Percentiles rank a stretch among this genome's conserved stretches.
These are phyloP conservation scores for Spergularia azorica DNA, from an alignment of 179 eudicot species.

Conservation along the genomic window DNA sequence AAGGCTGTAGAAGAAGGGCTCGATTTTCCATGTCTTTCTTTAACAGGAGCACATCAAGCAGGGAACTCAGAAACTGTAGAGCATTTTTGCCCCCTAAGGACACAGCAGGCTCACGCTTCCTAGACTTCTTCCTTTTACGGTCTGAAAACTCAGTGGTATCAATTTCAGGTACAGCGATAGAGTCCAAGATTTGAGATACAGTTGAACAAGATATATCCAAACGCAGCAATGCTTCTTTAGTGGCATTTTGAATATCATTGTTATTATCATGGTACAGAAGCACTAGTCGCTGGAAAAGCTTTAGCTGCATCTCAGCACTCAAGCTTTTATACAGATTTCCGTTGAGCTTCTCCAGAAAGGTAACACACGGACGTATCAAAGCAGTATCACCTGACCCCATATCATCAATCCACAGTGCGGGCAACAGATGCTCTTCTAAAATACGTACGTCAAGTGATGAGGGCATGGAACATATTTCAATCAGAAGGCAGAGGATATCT, in stretches of 20 bases:
- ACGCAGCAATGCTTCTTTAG: constrained; percentile 68
- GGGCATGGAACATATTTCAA: constrained; percentile 65
- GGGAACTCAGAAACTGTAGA: constrained; percentile 55
- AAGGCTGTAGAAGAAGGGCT: constrained; percentile 53
- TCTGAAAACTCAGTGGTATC: constrained; percentile 23
- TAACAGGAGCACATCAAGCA: constrained; percentile 73
- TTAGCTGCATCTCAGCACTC: constrained; percentile 59
- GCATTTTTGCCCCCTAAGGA: constrained; percentile 35
- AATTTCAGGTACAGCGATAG: constrained; percentile 35
- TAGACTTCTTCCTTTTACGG: constrained; percentile 57
- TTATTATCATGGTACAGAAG: constrained; percentile 57
- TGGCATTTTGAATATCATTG: constrained; percentile 55
- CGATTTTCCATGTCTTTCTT: constrained; percentile 77
- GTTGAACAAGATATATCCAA: constrained; percentile 53
- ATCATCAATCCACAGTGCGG: constrained; percentile 49
- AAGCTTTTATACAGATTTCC: constrained; percentile 46
- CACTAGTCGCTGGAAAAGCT: constrained; percentile 55
- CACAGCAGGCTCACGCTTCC: constrained; percentile 25
- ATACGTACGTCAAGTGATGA: constrained; percentile 38
- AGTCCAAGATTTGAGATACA: constrained; percentile 47
- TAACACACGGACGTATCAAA: constrained; percentile 59
- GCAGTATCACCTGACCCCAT: constrained; percentile 50
- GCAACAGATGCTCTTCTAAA: constrained; percentile 50
- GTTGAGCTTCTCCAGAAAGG: constrained; percentile 56
- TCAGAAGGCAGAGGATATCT: constrained; percentile 69